Percentiles rank a stretch among this genome's conserved stretches.
phyloP scores from a whole-genome alignment of 2,329 filamentous ascomycete species.

The Massarina eburnea region DNA sequence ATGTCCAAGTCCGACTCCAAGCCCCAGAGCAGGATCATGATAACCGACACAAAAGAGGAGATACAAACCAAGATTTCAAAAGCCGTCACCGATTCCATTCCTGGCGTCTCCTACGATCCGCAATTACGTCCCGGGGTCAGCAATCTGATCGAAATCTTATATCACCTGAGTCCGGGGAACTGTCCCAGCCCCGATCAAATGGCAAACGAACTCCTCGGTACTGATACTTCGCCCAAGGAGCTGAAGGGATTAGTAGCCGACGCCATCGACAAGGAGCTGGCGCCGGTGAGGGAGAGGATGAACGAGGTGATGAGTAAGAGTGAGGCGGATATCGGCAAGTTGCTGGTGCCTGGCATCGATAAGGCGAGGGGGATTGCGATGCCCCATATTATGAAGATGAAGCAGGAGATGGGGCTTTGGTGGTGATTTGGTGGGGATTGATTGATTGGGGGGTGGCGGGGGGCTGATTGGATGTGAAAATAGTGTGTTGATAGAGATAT shows the following conservation, averaged over 20 bases:
- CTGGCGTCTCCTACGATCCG: slow-evolving; percentile 72
- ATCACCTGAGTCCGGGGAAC: slow-evolving; percentile 58
- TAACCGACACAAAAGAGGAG: slow-evolving; percentile 68
- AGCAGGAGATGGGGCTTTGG: not conserved
- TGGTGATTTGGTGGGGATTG: not conserved
- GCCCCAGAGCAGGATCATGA: slow-evolving; percentile 73
- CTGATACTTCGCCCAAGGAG: slow-evolving; percentile 52
- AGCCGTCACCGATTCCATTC: slow-evolving; percentile 75
- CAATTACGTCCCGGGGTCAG: slow-evolving; percentile 74
- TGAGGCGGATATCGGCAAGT: not conserved
- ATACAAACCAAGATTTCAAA: slow-evolving; percentile 70
- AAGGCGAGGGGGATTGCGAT: not conserved
- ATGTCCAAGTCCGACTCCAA: slow-evolving; percentile 91
- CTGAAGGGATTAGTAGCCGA: slow-evolving; percentile 68
- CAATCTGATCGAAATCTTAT: slow-evolving; percentile 82
- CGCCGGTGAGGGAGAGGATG: slow-evolving; percentile 60
- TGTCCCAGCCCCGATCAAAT: no score
- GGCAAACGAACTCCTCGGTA: slow-evolving; percentile 45
- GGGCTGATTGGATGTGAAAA: no score
- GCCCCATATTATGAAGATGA: not conserved
- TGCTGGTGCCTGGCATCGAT: not conserved
- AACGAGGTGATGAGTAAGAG: slow-evolving; percentile 47
- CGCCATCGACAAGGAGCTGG: slow-evolving; percentile 57
- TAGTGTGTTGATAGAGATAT: no score
- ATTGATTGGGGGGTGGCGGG: no score